Base-by-base conservation (phyloP, 164 flowering plant genomes). In the Tetrastigma voinierianum region DNA sequence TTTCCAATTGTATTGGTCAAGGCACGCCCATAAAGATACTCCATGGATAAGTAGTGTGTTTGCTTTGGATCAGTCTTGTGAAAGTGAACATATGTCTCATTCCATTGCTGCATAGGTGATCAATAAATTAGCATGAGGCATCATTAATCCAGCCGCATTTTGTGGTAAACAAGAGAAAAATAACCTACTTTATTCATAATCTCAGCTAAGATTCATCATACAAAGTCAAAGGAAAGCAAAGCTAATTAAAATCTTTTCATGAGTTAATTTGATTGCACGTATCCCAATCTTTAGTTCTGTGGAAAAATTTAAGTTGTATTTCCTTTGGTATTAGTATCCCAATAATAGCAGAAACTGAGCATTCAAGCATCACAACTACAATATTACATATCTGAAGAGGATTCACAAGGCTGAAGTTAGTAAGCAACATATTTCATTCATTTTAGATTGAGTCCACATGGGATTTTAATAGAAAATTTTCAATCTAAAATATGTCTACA, bases 21-120 rank as follows among this genome's bases (percentile, higher is more conserved):
- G 58, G 97, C 89, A 72, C 98, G 81, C 21, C 99, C 99, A 76
- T 92, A 96, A 67, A 95, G 93, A 82, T 80, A 95, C 81, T 95
- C 99, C 99, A 95, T 95, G 46, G 99, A 92, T 47, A 95, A 67
- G 81, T 95, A 95, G 71, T 92, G 90, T 21, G 95, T 90, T 72
- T 92, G 99, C 80, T 95, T 95, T 20, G 97, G 98, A 80, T 95
- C 86, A 62, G 67, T 82, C 76, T 88, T 84, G 86, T 95, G 89
- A 67, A 79, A 95, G 67, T 89, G 94, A 40, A 66, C 44, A 67
- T 90, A 90, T 9, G 99, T 95, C 65, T 95, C 96, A 69, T 95
- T 92, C 99, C 99, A 92, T 84, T 87, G 93, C 99, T 95, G 82
- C 78, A 77, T 15, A 67, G 68, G 10, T 14, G 46, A 69, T 16